Conservation (phyloP, 768 basidiomycete genomes). For the Mycena alexandri region DNA sequence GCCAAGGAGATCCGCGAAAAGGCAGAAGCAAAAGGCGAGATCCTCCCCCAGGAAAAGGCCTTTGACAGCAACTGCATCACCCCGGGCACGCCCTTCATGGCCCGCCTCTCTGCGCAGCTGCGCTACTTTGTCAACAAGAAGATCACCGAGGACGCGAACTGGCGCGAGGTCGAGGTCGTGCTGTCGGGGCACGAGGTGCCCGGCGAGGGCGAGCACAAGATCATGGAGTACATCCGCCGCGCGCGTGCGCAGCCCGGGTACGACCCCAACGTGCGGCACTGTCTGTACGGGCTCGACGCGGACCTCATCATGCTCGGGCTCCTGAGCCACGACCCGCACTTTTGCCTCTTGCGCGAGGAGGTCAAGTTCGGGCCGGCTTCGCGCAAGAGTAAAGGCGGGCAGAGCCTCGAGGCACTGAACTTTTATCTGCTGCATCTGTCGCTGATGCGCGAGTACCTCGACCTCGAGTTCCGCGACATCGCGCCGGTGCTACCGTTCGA, state of each 20-base stretch:
- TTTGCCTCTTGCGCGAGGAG: conserved; percentile 96
- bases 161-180: conserved; percentile 92
- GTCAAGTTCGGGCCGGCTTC: conserved; percentile 94
- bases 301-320: conserved; percentile 98
- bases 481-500: conserved; percentile 76
- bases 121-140: conserved; percentile 99
- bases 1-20: conserved; percentile 88
- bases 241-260: conserved; percentile 96
- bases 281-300: conserved; percentile 97
- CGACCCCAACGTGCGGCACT: conserved; percentile 97
- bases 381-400: conserved; percentile 74
- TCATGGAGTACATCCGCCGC: conserved; percentile 98
- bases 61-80: conserved; percentile 99
- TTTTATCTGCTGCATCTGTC: conserved; percentile 97
- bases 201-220: conserved; percentile 99
- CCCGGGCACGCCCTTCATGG: conserved; percentile 98
- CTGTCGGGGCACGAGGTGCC: conserved; percentile 98
- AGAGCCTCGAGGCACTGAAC: conserved; percentile 80
- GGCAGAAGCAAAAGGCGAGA: conserved; percentile 90
- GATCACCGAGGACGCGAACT: conserved; percentile 96
- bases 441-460: conserved; percentile 95
- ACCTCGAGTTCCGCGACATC: conserved; percentile 91
- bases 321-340: conserved; percentile 98
- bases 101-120: conserved; percentile 89
- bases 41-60: conserved; percentile 92